phyloP scores from a whole-genome alignment of 208 protist species.

The Lotmaria passim region DNA sequence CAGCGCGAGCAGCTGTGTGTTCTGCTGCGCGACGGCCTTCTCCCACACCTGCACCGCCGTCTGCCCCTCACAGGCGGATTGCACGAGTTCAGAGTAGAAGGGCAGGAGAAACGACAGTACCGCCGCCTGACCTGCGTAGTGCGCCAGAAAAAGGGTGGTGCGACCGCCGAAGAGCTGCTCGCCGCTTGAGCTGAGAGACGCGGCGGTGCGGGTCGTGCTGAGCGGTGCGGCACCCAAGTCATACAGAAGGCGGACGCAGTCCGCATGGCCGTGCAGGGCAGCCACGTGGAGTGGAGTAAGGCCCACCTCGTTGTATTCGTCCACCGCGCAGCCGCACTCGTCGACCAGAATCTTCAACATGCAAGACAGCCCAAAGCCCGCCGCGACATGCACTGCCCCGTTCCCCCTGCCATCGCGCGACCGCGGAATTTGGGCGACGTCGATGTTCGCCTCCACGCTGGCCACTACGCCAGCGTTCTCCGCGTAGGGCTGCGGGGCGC shows the following conservation, averaged over 20 bases:
- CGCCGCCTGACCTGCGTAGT: slow-evolving; percentile 38
- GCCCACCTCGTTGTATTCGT: slow-evolving; percentile 45
- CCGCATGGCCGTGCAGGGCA: slow-evolving; percentile 40
- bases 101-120: slow-evolving; percentile 25
- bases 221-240: slow-evolving; percentile 34
- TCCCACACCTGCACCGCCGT: slow-evolving; percentile 18
- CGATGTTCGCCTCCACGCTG: slow-evolving; percentile 34
- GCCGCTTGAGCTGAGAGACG: neutral
- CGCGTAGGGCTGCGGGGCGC: slow-evolving; percentile 20
- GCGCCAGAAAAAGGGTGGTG: slow-evolving; percentile 56
- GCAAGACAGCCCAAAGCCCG: slow-evolving; percentile 31
- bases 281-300: slow-evolving; percentile 59
- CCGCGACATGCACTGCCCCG: slow-evolving; percentile 57
- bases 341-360: slow-evolving; percentile 38
- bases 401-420: slow-evolving; percentile 43
- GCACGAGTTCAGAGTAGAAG: slow-evolving; percentile 8
- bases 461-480: slow-evolving; percentile 46
- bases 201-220: slow-evolving; percentile 18
- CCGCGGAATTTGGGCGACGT: slow-evolving; percentile 28
- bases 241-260: slow-evolving; percentile 39
- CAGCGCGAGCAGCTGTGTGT: slow-evolving; percentile 27
- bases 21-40: slow-evolving; percentile 11
- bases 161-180: slow-evolving; percentile 24
- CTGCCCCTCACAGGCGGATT: slow-evolving; percentile 3
- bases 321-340: slow-evolving; percentile 43